Evolutionary conservation across 257 asterid genomes (phyloP), one percentile per base, ranked within the genome.

Genomic region (Penstemon newberryi): DNA sequence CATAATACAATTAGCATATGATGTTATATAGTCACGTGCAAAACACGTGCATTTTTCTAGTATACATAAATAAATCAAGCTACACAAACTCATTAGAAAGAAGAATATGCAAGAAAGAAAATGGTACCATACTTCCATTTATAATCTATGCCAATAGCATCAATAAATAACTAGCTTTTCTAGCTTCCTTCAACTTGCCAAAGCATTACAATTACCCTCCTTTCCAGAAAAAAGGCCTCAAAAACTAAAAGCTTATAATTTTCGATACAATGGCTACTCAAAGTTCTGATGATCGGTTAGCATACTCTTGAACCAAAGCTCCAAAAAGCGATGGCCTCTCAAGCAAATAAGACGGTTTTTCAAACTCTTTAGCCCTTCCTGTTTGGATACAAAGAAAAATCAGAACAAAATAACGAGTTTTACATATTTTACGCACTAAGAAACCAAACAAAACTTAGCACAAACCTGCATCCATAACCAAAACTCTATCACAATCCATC

Each of bases 221-320:
- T 25, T 25, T 25, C 2, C 33, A 25, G 33, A 25, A 69, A 44
- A 15, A 47, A n/a, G 12, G n/a, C 0, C 65, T 50, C 46, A 15
- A 0, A 43, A 15, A 15, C 18, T 15, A 15, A 15, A 6, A 3
- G 5, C 3, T 10, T 9, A 5, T 49, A 53, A n/a, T 49, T 40
- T 57, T 44, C 59, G 1, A 19, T 10, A 7, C 9, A 42, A 15
- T 5, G 52, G 7, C 58, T 53, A 46, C 9, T 82, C 85, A 93
- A 66, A 90, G 90, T 56, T 89, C 93, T 2, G 89, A 50, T 19
- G 97, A 85, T 50, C 99, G 82, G 70, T 91, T 86, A 25, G 97
- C 97, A 36, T 94, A 94, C 77, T 94, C 99, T 69, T 91, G 92
- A 73, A 94, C 99, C 84, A 94, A 73, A 5, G 99, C 95, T n/a